These are phyloP conservation scores for Tylopilus sp. DNA, from an alignment of 1,284 basidiomycete genomes.

Conservation along the genomic window DNA sequence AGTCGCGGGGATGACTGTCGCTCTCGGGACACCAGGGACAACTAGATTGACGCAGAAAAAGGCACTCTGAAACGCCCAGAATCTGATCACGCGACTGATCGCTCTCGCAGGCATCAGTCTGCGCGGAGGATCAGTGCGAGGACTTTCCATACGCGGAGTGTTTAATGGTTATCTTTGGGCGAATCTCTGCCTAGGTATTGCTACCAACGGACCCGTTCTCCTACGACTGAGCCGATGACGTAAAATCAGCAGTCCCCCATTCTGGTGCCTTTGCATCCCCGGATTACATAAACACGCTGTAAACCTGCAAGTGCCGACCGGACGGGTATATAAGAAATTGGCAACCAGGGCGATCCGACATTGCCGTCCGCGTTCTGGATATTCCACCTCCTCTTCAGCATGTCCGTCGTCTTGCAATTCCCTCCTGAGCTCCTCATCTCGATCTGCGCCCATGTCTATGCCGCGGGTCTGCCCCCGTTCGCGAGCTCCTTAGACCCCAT, in stretches of 20 bases:
- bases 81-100: not conserved
- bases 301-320: conserved; percentile 21
- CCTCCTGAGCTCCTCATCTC: conserved; percentile 67
- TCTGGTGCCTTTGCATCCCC: conserved; percentile 18
- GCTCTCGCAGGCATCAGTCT: not conserved
- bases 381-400: not conserved
- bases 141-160: not conserved
- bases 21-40: not conserved
- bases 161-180: not conserved
- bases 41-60: not conserved
- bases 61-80: conserved; percentile 1
- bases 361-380: not conserved
- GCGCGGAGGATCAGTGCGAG: not conserved
- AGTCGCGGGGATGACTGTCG: not conserved
- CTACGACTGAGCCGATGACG: conserved; percentile 10
- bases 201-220: conserved; percentile 16
- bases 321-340: conserved; percentile 26
- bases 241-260: conserved; percentile 9
- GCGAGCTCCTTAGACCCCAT: conserved; percentile 69
- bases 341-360: not conserved
- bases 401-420: conserved; percentile 40
- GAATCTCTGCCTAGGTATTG: not conserved
- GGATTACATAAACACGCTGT: conserved; percentile 26
- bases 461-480: conserved; percentile 54
- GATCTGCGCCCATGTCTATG: conserved; percentile 68